Conservation (phyloP, 164 flowering plant genomes). For the Annona cherimola region DNA sequence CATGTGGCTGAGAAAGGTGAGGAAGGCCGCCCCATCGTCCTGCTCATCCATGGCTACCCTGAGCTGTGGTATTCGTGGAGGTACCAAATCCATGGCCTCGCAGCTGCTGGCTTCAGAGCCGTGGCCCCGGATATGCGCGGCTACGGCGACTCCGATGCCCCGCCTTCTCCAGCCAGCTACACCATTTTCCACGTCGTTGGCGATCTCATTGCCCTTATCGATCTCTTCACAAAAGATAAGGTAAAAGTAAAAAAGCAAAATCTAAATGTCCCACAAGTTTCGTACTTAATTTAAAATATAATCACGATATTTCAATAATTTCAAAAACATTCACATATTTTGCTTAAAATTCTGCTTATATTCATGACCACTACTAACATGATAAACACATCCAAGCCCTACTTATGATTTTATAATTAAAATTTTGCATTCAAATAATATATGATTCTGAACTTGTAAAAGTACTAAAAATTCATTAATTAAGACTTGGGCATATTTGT, state of each 20-base stretch:
- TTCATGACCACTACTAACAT: too few relatives aligned
- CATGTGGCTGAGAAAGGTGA: conserved; percentile 33
- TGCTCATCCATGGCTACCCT: conserved; percentile 35
- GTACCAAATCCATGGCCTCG: conserved; percentile 29
- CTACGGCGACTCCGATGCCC: conserved; percentile 71
- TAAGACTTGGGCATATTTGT: too few relatives aligned
- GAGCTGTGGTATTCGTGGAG: conserved; percentile 40
- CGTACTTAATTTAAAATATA: too few relatives aligned
- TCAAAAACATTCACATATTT: too few relatives aligned
- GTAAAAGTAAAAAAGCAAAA: background rate
- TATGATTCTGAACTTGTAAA: too few relatives aligned
- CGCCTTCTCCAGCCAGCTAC: conserved; percentile 36
- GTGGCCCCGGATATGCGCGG: conserved; percentile 82
- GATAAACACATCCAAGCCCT: too few relatives aligned
- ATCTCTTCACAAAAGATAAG: conserved; percentile 40
- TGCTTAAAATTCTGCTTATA: too few relatives aligned
- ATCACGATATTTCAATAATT: too few relatives aligned
- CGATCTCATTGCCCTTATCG: conserved; percentile 56
- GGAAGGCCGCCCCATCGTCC: conserved; percentile 29
- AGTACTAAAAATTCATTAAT: too few relatives aligned
- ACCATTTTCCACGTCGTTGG: conserved; percentile 56
- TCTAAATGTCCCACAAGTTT: too few relatives aligned
- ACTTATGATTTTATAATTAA: too few relatives aligned
- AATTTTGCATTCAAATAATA: too few relatives aligned
- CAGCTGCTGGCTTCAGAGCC: conserved; percentile 47